Evolutionary conservation across 768 basidiomycete genomes (phyloP).

Genomic region (Russula earlei): DNA sequence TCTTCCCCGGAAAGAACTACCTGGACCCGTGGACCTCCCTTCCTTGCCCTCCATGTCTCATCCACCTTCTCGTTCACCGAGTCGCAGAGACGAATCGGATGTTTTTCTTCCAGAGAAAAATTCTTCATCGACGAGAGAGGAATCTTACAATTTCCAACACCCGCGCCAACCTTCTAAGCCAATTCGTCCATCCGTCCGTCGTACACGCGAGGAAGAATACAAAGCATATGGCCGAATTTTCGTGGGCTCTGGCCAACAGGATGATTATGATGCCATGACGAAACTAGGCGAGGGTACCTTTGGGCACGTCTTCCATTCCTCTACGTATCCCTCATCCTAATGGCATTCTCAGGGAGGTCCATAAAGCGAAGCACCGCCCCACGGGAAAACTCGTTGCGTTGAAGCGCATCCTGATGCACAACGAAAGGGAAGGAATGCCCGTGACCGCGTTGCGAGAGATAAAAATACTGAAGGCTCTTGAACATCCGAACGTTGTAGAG

Average conservation of each 20-base stretch:
- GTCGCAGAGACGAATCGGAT: background rate
- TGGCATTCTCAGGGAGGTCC: constrained; percentile 59
- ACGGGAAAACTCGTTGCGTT: constrained; percentile 67
- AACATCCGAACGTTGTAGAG: constrained; percentile 78
- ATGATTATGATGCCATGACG: constrained; percentile 70
- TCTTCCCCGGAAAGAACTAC: constrained; percentile 2
- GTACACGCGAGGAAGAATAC: constrained; percentile 55
- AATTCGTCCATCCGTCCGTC: constrained; percentile 37
- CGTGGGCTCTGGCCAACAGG: constrained; percentile 58
- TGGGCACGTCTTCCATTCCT: constrained; percentile 38
- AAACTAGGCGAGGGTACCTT: constrained; percentile 97
- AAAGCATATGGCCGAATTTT: constrained; percentile 60
- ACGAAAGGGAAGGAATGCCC: constrained; percentile 94
- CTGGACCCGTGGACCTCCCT: background rate
- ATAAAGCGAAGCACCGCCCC: constrained; percentile 66
- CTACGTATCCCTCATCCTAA: background rate
- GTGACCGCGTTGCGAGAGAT: constrained; percentile 96
- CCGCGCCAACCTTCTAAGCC: constrained; percentile 20
- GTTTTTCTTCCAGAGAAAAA: background rate
- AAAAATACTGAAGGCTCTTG: constrained; percentile 85
- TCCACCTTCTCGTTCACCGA: constrained; percentile 1
- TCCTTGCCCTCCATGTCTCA: constrained; percentile 3
- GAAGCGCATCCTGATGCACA: constrained; percentile 94
- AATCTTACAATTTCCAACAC: background rate
- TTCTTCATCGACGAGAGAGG: background rate